Percentiles rank a stretch among this genome's conserved stretches.
Conservation (phyloP, 208 protist species). For the Endotrypanum monterogeii region DNA sequence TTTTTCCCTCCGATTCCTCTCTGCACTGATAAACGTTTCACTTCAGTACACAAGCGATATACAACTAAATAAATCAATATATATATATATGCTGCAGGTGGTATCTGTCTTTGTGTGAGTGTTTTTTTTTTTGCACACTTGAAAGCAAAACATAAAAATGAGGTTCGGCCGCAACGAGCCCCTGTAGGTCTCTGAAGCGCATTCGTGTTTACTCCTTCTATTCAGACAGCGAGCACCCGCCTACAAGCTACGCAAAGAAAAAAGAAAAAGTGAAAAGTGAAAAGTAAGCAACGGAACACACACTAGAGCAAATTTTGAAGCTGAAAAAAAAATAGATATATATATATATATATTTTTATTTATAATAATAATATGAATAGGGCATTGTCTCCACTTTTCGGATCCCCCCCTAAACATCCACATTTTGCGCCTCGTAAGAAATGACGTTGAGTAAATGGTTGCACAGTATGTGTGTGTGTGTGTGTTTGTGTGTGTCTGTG, state of each 20-base stretch:
- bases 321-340: constrained; percentile 5
- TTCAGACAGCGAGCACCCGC: background rate
- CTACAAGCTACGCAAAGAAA: background rate
- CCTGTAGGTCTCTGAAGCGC: constrained; percentile 6
- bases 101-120: too few relatives aligned
- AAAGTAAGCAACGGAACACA: background rate
- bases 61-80: too few relatives aligned
- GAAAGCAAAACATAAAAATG: background rate
- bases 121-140: background rate
- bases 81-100: too few relatives aligned
- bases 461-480: constrained; percentile 1
- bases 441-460: background rate
- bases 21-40: too few relatives aligned
- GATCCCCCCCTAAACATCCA: background rate
- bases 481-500: constrained; percentile 12
- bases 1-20: background rate
- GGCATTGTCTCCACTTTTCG: background rate
- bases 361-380: background rate
- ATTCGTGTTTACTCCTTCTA: constrained; percentile 5
- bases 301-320: constrained; percentile 4
- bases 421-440: background rate
- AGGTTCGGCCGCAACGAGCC: background rate
- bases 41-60: background rate
- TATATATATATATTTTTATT: too few relatives aligned
- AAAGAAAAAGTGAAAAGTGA: constrained; percentile 1